These are phyloP conservation scores for Syncephalastrum contaminatum DNA, from an alignment of 371 early-diverging fungal genomes.

Conservation along the genomic window DNA sequence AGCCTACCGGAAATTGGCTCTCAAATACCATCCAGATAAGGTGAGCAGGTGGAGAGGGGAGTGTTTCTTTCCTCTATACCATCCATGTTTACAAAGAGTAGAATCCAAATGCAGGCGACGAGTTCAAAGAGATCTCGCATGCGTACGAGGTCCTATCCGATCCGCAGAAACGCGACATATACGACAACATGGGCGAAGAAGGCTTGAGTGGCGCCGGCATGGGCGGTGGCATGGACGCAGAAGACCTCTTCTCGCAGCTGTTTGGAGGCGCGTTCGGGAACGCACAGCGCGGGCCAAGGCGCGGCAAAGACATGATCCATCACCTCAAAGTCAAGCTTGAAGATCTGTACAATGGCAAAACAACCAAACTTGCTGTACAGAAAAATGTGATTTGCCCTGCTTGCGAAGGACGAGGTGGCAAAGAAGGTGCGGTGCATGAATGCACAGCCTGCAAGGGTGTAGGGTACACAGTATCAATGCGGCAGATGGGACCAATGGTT, in stretches of 20 bases:
- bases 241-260: conserved; percentile 89
- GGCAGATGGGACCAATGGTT: conserved; percentile 97
- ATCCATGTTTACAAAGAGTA: conserved; percentile 16
- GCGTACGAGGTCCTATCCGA: conserved; percentile 96
- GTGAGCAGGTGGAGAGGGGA: no score
- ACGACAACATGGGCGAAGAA: conserved; percentile 85
- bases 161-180: conserved; percentile 69
- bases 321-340: conserved; percentile 89
- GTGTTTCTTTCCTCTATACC: conserved; percentile 7
- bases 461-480: conserved; percentile 81
- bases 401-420: conserved; percentile 85
- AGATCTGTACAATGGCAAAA: conserved; percentile 93
- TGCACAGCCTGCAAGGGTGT: conserved; percentile 84
- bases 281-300: conserved; percentile 68
- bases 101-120: conserved; percentile 82
- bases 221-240: conserved; percentile 66
- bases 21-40: conserved; percentile 96
- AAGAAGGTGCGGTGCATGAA: conserved; percentile 65
- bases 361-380: conserved; percentile 87
- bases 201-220: conserved; percentile 72
- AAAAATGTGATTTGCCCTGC: conserved; percentile 80
- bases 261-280: conserved; percentile 69
- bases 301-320: conserved; percentile 80
- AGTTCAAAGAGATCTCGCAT: conserved; percentile 92
- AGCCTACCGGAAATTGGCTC: conserved; percentile 89